Evolutionary conservation across 2,329 filamentous ascomycete species (phyloP), one percentile per base, ranked within the genome.

Genomic region (Sporothrix pallida): DNA sequence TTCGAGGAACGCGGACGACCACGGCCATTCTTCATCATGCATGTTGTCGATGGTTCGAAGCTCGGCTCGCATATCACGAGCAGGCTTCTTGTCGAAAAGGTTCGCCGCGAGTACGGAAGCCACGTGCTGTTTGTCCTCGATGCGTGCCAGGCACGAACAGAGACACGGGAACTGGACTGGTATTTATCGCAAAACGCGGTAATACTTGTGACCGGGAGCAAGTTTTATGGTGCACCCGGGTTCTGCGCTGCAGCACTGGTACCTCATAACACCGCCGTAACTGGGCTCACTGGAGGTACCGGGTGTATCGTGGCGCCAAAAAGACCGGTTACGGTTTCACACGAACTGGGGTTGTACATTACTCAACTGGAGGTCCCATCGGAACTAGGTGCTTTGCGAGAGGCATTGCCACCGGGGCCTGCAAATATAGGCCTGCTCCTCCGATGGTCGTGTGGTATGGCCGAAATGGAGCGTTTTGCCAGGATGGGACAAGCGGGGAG

Each of bases 31-130:
- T 72, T 74, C 50, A 26, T 74, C 46, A 13, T 74, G 1, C 73
- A 74, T 26, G 56, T 58, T n/a, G 73, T 74, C 20, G 73, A 74
- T 26, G 73, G 70, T 26, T 74, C 70, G 8, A 74, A 74, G 46
- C 62, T 72, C 5, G 73, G 73, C 9, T 70, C 73, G 7, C 70
- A 72, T 20, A 74, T 72, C 31, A 72, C 73, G 15, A 74, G 70
- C 44, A 63, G 73, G 10, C 26, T 46, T 3, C 44, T 74, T 8
- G 65, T 72, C 13, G 48, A 68, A 10, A 65, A 42, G 56, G 46
- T 74, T 31, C 62, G 44, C n/a, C n/a, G 42, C 31, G 37, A 31
- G n/a, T 68, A 71, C 31, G 26, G 68, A 10, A 69, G 60, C 20
- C 69, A 54, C 26, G 73, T 74, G 1, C 44, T 72, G 37, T 71